Base-by-base conservation (phyloP, 2,329 filamentous ascomycete genomes). In the Fusarium coicis region DNA sequence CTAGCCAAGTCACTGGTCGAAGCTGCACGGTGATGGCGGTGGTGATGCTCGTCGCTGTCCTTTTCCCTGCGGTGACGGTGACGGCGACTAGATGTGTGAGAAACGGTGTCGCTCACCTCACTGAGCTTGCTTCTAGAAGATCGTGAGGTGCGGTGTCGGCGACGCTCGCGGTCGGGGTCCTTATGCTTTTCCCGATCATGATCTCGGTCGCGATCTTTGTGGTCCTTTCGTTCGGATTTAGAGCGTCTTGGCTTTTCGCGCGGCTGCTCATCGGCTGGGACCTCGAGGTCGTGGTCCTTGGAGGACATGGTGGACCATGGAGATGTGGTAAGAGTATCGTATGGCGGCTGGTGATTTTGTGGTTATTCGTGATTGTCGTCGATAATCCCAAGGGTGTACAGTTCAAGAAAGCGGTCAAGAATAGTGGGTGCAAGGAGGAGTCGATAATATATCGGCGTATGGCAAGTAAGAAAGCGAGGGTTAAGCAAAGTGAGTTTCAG, bases 1-100 rank as follows among this genome's bases (percentile, higher is more conserved):
- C 66, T 66, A 21, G 87, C 85, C 50, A 88, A 79, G 59, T 89
- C 86, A 54, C 85, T 85, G 77, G 85, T 84, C 43, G 84, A 85
- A 44, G 80, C 74, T 44, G 74, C 72, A 34, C 74, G 76, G 46
- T 63, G 63, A 63, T 68, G 68, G 40, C 81, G 76, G 39, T 57
- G 69, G 50, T 81, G 80, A 64, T 66, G 66, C 21, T 80, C 81
- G 59, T 84, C 82, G 68, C 76, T 80, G 28, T 83, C 76, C 61
- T 76, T 78, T 15, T 82, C 79, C 61, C 73, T 77, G 34, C 77
- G 80, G 66, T 79, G 75, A 50, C 71, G 79, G 56, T 80, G 81
- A 18, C 78, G 79, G 54, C 75, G 79, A 37, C 78, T 77, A 12
- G 82, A 83, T 21, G 83, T 80, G 64, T 82, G 82, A 37, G 83